These are phyloP conservation scores for Fusarium ramigenum DNA, from an alignment of 2,329 filamentous ascomycete genomes.

Conservation along the genomic window DNA sequence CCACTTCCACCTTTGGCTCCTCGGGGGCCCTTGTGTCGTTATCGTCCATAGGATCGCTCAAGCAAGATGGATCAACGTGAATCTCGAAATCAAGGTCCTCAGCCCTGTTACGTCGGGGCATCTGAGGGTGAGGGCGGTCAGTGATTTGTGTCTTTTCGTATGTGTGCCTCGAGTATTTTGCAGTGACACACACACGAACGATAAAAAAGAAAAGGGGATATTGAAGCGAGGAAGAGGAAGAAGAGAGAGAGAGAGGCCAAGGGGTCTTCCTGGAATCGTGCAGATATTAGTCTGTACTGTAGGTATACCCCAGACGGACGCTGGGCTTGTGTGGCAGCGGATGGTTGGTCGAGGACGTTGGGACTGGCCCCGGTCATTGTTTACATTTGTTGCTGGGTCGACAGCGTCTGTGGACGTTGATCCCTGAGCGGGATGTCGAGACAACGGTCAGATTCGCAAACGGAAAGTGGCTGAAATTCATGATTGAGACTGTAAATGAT, in stretches of 20 bases:
- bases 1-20: slow-evolving; percentile 31
- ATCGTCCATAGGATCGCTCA: slow-evolving; percentile 54
- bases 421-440: slow-evolving; percentile 22
- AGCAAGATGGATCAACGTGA: slow-evolving; percentile 58
- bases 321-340: slow-evolving; percentile 39
- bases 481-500: background rate
- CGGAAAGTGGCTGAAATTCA: slow-evolving; percentile 10
- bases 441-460: slow-evolving; percentile 23
- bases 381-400: slow-evolving; percentile 50
- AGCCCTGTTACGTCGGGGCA: slow-evolving; percentile 44
- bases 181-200: slow-evolving; percentile 31
- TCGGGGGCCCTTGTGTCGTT: slow-evolving; percentile 34
- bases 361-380: slow-evolving; percentile 43
- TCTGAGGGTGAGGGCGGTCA: slow-evolving; percentile 28
- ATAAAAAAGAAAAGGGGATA: slow-evolving; percentile 13
- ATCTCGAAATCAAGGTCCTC: slow-evolving; percentile 58
- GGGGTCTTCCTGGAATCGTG: slow-evolving; percentile 37
- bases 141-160: slow-evolving; percentile 10
- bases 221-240: slow-evolving; percentile 15
- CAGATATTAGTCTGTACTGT: slow-evolving; percentile 32
- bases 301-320: background rate
- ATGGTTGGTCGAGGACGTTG: slow-evolving; percentile 45
- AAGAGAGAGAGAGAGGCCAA: background rate
- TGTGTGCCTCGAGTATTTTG: slow-evolving; percentile 18
- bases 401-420: slow-evolving; percentile 31